These are phyloP conservation scores for Chalciporus sphaerocephalus DNA, from an alignment of 768 basidiomycete genomes.

Conservation along the genomic window DNA sequence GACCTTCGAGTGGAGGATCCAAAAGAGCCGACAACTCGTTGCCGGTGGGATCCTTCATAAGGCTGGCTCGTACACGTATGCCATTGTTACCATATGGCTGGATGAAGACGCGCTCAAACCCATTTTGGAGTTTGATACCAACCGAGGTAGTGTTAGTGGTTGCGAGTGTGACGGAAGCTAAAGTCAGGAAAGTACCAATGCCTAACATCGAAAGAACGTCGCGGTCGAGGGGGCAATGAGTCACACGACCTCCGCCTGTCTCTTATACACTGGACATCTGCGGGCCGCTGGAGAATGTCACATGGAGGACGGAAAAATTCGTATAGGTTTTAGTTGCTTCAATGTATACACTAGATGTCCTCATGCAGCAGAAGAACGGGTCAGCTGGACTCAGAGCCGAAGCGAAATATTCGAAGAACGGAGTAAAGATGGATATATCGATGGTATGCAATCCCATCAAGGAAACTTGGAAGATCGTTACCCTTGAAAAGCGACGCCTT, in stretches of 20 bases:
- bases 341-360: not conserved
- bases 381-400: not conserved
- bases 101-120: constrained; percentile 30
- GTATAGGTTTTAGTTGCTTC: not conserved
- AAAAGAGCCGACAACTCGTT: not conserved
- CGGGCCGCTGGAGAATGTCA: not conserved
- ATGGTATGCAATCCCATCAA: not conserved
- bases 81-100: not conserved
- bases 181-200: not conserved
- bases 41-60: not conserved
- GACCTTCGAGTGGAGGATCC: not conserved
- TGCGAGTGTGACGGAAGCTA: not conserved
- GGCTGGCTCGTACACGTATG: not conserved
- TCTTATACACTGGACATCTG: not conserved
- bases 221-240: not conserved
- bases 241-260: not conserved
- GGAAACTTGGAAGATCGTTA: constrained; percentile 28
- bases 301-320: not conserved
- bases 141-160: constrained; percentile 27
- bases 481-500: constrained; percentile 84
- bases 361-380: not conserved
- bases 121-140: constrained; percentile 35
- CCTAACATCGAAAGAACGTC: constrained; percentile 1
- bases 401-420: constrained; percentile 1
- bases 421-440: not conserved